These are phyloP conservation scores for Inonotus obliquus DNA, from an alignment of 1,284 basidiomycete species.

Conservation along the genomic window DNA sequence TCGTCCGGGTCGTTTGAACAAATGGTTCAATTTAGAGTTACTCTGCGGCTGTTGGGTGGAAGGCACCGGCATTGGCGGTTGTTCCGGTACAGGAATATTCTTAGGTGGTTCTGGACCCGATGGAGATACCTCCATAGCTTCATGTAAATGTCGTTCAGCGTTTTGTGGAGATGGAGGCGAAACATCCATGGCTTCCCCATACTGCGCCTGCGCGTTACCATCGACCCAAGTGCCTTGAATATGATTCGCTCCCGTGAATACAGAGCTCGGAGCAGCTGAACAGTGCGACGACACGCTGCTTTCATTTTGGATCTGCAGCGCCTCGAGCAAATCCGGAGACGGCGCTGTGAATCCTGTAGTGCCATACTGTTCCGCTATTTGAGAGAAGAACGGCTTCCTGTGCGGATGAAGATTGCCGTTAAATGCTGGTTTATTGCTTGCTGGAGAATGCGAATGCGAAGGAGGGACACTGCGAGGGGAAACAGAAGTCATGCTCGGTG, in stretches of 20 bases:
- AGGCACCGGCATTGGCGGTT: conserved; percentile 23
- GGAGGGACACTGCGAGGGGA: conserved; percentile 56
- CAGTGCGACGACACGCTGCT: conserved; percentile 29
- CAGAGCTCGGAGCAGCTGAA: conserved; percentile 26
- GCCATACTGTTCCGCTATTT: conserved; percentile 26
- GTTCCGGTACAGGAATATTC: conserved; percentile 38
- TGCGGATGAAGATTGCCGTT: conserved; percentile 47
- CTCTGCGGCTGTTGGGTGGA: conserved; percentile 31
- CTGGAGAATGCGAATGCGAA: conserved; percentile 51
- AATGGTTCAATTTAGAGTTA: conserved; percentile 37
- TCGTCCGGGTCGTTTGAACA: conserved; percentile 62
- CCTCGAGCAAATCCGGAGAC: conserved; percentile 8
- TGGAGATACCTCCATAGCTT: conserved; percentile 47
- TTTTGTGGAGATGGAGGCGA: conserved; percentile 39
- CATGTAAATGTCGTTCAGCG: conserved; percentile 33
- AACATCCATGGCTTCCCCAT: conserved; percentile 54
- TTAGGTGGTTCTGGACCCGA: conserved; percentile 45
- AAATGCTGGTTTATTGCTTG: conserved; percentile 34
- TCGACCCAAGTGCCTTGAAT: conserved; percentile 24
- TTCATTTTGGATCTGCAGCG: conserved; percentile 14
- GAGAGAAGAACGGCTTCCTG: conserved; percentile 49
- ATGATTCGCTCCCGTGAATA: conserved; percentile 25
- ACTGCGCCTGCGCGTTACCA: conserved; percentile 2
- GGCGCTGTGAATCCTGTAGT: background rate
- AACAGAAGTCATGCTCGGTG: conserved; percentile 39